phyloP scores from a whole-genome alignment of 2,329 filamentous ascomycete species.

The Xylariaceae sp. region DNA sequence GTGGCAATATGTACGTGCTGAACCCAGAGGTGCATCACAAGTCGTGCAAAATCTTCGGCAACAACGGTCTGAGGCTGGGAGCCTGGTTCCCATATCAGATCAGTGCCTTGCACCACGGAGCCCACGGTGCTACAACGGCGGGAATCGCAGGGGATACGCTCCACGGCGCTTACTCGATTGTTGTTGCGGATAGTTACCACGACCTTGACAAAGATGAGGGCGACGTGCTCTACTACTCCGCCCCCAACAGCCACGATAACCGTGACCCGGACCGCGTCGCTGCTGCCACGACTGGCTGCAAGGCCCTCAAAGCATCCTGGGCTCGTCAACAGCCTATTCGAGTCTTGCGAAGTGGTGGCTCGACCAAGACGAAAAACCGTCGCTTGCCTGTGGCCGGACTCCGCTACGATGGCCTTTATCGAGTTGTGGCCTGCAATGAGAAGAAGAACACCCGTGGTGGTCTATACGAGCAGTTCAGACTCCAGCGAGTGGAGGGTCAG shows the following conservation, averaged over 20 bases:
- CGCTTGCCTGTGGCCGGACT: slow-evolving; percentile 22
- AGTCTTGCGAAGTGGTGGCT: slow-evolving; percentile 25
- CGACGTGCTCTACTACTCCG: slow-evolving; percentile 15
- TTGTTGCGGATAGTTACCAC: slow-evolving; percentile 16
- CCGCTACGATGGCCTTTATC: slow-evolving; percentile 29
- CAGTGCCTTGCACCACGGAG: slow-evolving; percentile 25
- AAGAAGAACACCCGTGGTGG: slow-evolving; percentile 23
- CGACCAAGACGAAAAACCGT: slow-evolving; percentile 3
- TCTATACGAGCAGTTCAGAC: slow-evolving; percentile 26
- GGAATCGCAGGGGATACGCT: slow-evolving; percentile 22
- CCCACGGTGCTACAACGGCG: slow-evolving; percentile 21
- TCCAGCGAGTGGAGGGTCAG: slow-evolving; percentile 18
- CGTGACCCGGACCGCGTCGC: slow-evolving; percentile 9
- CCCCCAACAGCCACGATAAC: slow-evolving; percentile 17
- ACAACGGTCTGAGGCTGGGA: slow-evolving; percentile 24
- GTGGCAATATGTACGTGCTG: slow-evolving; percentile 11
- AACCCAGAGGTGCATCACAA: slow-evolving; percentile 15
- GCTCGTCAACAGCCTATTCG: slow-evolving; percentile 17
- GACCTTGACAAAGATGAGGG: slow-evolving; percentile 16
- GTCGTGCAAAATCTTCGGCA: slow-evolving; percentile 20
- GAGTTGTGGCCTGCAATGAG: slow-evolving; percentile 8
- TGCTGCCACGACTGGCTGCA: slow-evolving; percentile 17
- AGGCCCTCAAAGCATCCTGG: slow-evolving; percentile 21
- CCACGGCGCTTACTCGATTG: slow-evolving; percentile 26
- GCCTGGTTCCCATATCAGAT: slow-evolving; percentile 26